Evolutionary conservation across 1,284 basidiomycete genomes (phyloP).

Genomic region (Trichosporon asahii): DNA sequence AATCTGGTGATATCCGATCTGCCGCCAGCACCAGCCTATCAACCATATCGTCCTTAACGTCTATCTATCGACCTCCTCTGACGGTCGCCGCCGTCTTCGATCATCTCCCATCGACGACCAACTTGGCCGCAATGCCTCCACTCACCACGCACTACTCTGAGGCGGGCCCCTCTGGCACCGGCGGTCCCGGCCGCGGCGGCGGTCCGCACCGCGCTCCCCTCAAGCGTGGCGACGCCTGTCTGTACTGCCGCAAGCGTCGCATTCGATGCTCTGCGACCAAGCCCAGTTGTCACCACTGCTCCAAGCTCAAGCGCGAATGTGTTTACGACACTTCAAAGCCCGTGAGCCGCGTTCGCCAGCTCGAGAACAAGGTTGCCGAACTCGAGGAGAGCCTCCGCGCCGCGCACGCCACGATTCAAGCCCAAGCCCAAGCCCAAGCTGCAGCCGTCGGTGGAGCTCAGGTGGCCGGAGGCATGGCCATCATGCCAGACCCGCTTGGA

Average conservation of each 20-base stretch:
- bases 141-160: neutral
- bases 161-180: neutral
- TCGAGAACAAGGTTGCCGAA: conserved; percentile 46
- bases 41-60: neutral
- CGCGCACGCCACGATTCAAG: neutral
- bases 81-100: neutral
- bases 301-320: conserved; percentile 39
- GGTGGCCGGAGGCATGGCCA: neutral
- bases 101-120: neutral
- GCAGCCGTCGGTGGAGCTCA: neutral
- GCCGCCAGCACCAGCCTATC: neutral
- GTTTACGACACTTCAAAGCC: conserved; percentile 46
- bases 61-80: neutral
- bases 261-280: conserved; percentile 45
- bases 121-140: neutral
- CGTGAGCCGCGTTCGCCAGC: conserved; percentile 41
- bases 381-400: conserved; percentile 28
- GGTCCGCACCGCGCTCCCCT: conserved; percentile 25
- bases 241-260: conserved; percentile 46
- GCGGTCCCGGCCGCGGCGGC: neutral
- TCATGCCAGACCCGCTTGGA: neutral
- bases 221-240: conserved; percentile 45
- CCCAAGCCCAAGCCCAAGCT: neutral
- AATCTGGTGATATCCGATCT: neutral
- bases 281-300: conserved; percentile 43